Evolutionary conservation across 2,329 filamentous ascomycete species (phyloP).

Genomic region (Penicillium fuscoglaucum): DNA sequence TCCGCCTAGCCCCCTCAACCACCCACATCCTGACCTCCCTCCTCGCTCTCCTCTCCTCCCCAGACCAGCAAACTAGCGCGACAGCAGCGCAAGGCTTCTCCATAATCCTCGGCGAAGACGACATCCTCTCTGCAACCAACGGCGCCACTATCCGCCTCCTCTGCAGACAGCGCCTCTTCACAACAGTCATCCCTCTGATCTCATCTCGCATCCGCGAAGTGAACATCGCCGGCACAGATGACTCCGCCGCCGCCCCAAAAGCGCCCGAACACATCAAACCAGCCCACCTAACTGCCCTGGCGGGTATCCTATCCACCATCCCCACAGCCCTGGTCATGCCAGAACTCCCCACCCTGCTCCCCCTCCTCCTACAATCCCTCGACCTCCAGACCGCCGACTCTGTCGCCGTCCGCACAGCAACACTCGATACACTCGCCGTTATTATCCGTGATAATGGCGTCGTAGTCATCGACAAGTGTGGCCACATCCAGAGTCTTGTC

Average conservation of each 20-base stretch:
- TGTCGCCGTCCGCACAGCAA: conserved; percentile 59
- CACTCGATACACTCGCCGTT: conserved; percentile 59
- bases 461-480: conserved; percentile 51
- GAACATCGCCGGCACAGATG: conserved; percentile 38
- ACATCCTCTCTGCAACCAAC: conserved; percentile 61
- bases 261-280: conserved; percentile 49
- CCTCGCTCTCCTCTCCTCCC: conserved; percentile 44
- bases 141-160: conserved; percentile 62
- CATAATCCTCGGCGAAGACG: conserved; percentile 60
- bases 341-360: conserved; percentile 58
- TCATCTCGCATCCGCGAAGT: conserved; percentile 52
- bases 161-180: conserved; percentile 65
- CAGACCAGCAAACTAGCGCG: conserved; percentile 50
- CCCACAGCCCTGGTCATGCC: conserved; percentile 61
- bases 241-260: conserved; percentile 26
- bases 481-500: conserved; percentile 60
- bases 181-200: conserved; percentile 58
- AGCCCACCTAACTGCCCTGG: conserved; percentile 64
- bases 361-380: conserved; percentile 63
- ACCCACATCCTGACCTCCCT: conserved; percentile 55
- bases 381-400: conserved; percentile 53
- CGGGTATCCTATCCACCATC: conserved; percentile 61
- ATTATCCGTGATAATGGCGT: conserved; percentile 60
- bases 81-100: conserved; percentile 59
- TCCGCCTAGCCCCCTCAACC: conserved; percentile 53